Evolutionary conservation across 208 protist genomes (phyloP).

Genomic region (Lotmaria passim): DNA sequence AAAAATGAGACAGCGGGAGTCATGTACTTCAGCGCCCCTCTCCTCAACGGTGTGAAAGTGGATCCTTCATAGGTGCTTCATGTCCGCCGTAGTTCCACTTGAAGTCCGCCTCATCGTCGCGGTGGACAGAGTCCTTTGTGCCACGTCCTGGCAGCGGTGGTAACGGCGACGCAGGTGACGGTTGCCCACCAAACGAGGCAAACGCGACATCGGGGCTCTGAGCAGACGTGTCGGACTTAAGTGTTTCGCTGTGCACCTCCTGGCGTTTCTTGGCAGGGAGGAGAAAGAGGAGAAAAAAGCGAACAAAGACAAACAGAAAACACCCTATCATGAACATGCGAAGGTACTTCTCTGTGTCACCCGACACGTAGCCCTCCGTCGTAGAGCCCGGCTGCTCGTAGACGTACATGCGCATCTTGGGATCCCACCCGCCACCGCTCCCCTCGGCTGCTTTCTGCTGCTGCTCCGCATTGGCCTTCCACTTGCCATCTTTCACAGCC

Average conservation of each 20-base stretch:
- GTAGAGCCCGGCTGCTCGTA: conserved; percentile 85
- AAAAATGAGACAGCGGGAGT: conserved; percentile 17
- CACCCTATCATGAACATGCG: conserved; percentile 60
- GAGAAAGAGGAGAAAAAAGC: conserved; percentile 52
- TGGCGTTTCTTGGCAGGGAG: not conserved
- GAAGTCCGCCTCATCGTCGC: conserved; percentile 31
- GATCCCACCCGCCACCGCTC: conserved; percentile 48
- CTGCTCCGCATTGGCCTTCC: conserved; percentile 31
- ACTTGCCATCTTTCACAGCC: conserved; percentile 67
- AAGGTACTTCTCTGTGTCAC: conserved; percentile 56
- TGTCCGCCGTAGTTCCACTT: conserved; percentile 13
- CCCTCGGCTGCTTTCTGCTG: conserved; percentile 1
- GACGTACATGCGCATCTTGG: conserved; percentile 72
- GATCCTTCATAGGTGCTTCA: conserved; percentile 15
- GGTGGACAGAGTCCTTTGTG: conserved; percentile 31
- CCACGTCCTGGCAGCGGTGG: not conserved
- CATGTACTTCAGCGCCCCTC: not conserved
- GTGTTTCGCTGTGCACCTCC: not conserved
- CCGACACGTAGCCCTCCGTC: conserved; percentile 71
- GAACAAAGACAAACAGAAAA: conserved; percentile 63
- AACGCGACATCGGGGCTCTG: not conserved
- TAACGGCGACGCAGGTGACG: not conserved
- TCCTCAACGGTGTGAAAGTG: conserved; percentile 16
- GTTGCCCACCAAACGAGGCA: not conserved
- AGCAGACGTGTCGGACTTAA: not conserved